A percentile compares a stretch with the other conserved stretches of the same genome.
phyloP scores from a whole-genome alignment of 1,284 basidiomycete genomes.

The Puccinia coronata region DNA sequence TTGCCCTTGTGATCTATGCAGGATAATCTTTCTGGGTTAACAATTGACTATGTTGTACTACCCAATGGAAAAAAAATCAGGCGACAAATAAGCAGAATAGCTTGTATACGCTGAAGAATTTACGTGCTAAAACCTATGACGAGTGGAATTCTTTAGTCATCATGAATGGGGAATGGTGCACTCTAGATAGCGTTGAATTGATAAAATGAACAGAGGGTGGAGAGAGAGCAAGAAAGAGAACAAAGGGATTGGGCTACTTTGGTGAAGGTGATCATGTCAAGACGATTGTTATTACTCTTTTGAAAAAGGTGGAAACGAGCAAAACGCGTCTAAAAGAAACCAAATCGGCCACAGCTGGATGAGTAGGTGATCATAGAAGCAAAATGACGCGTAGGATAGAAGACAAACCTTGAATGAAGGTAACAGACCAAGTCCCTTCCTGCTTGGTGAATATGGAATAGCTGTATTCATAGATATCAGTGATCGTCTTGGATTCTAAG shows the following conservation, averaged over 20 bases:
- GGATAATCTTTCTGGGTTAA: neutral
- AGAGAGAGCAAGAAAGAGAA: neutral
- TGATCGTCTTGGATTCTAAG: conserved; percentile 44
- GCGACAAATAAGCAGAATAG: neutral
- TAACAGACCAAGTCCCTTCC: conserved; percentile 48
- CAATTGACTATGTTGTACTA: neutral
- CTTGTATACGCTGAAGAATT: neutral
- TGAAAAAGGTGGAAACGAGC: conserved; percentile 33
- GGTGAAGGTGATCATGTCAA: neutral
- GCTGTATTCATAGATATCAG: conserved; percentile 38
- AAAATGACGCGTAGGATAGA: neutral
- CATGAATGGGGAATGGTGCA: no score
- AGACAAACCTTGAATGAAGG: conserved; percentile 45
- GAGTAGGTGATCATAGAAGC: neutral
- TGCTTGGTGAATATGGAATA: conserved; percentile 48
- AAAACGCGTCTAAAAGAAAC: conserved; percentile 30
- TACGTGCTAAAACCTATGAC: neutral
- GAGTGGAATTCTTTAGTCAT: neutral
- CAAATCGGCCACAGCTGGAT: neutral
- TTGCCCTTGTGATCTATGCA: no score
- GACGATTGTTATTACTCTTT: neutral
- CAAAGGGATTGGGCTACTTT: neutral
- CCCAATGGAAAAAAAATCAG: neutral
- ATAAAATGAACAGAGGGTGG: neutral
- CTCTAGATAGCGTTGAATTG: neutral